Percentiles rank a stretch among this genome's conserved stretches.
These are phyloP conservation scores for Geotrichum citri-aurantii DNA, from an alignment of 1,139 yeast genomes.

Conservation along the genomic window DNA sequence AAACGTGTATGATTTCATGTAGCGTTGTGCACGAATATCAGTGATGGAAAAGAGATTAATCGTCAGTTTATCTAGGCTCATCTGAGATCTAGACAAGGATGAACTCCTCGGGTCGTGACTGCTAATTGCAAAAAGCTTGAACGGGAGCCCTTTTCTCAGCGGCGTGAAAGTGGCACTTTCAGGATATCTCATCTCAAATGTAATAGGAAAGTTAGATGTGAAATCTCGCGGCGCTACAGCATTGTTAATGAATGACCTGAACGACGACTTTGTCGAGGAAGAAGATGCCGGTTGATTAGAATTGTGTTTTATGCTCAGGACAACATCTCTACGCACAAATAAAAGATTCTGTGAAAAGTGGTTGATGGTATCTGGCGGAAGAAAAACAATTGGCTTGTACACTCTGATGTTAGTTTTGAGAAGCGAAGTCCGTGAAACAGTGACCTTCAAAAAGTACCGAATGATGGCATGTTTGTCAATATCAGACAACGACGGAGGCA, in stretches of 20 bases:
- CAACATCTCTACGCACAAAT: conserved; percentile 28
- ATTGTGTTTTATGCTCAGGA: conserved; percentile 1
- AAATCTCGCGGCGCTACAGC: neutral
- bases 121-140: conserved; percentile 25
- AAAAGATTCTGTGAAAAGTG: conserved; percentile 20
- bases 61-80: conserved; percentile 24
- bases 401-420: conserved; percentile 45
- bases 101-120: conserved; percentile 20
- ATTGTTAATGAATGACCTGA: neutral
- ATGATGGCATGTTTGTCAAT: conserved; percentile 45
- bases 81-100: conserved; percentile 12
- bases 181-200: conserved; percentile 30
- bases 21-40: conserved; percentile 28
- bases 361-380: conserved; percentile 44
- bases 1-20: conserved; percentile 17
- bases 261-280: neutral
- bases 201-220: conserved; percentile 17
- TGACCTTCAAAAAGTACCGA: conserved; percentile 49
- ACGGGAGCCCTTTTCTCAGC: conserved; percentile 23
- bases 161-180: conserved; percentile 26
- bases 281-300: neutral
- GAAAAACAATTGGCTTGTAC: conserved; percentile 45
- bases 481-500: conserved; percentile 56
- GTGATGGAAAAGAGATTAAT: conserved; percentile 29
- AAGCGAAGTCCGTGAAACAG: conserved; percentile 48